Evolutionary conservation across 2,329 filamentous ascomycete species (phyloP).

Genomic region (Neophaeococcomyces mojaviensis): DNA sequence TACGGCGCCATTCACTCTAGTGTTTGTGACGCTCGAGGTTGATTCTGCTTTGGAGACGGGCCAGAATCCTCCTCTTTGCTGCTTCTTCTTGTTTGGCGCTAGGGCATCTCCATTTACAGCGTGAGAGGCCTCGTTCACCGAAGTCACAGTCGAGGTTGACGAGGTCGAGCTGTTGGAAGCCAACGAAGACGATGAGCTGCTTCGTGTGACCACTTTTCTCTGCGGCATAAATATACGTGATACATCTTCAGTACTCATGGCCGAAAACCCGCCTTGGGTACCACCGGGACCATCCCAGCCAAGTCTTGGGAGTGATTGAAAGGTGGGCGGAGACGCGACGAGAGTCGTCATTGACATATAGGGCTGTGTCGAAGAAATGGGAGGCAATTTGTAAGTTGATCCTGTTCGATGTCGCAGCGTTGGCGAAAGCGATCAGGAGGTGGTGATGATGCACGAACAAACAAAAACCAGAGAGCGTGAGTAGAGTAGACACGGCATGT

Average conservation of each 20-base stretch:
- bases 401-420: slow-evolving; percentile 1
- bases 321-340: slow-evolving; percentile 57
- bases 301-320: slow-evolving; percentile 53
- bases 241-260: slow-evolving; percentile 76
- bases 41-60: slow-evolving; percentile 59
- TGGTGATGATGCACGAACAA: slow-evolving; percentile 4
- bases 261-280: slow-evolving; percentile 54
- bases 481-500: slow-evolving; percentile 19
- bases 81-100: slow-evolving; percentile 40
- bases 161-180: slow-evolving; percentile 44
- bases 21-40: slow-evolving; percentile 54
- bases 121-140: slow-evolving; percentile 27
- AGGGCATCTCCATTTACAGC: slow-evolving; percentile 33
- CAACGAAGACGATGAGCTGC: slow-evolving; percentile 84
- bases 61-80: slow-evolving; percentile 49
- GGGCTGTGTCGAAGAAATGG: background rate
- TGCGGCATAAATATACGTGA: slow-evolving; percentile 80
- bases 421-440: background rate
- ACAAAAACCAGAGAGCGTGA: slow-evolving; percentile 12
- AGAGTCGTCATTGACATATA: slow-evolving; percentile 49
- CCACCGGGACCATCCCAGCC: slow-evolving; percentile 52
- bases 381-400: background rate
- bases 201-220: slow-evolving; percentile 72
- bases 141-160: slow-evolving; percentile 23
- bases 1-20: slow-evolving; percentile 55